Evolutionary conservation across 352 stramenopile genomes (phyloP).

Genomic region (Phytophthora tubulina): DNA sequence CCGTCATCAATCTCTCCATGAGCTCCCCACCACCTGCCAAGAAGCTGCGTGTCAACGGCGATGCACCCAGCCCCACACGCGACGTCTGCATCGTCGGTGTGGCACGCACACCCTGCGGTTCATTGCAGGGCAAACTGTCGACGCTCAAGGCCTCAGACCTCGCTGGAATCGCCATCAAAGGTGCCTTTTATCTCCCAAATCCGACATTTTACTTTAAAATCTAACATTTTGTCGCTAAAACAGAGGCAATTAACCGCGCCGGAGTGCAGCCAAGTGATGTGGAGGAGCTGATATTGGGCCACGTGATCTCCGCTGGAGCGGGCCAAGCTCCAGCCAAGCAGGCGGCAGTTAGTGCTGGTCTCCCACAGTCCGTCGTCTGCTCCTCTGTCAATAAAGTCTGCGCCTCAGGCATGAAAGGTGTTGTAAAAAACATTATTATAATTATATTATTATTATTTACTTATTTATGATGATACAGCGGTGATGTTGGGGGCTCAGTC

Average conservation of each 20-base stretch:
- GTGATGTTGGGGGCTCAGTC: constrained; percentile 85
- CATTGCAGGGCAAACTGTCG: constrained; percentile 91
- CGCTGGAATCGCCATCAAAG: constrained; percentile 86
- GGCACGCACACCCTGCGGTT: constrained; percentile 95
- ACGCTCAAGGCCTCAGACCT: constrained; percentile 91
- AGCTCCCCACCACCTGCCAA: constrained; percentile 33
- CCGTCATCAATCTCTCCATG: constrained; percentile 19
- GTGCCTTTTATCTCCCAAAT: constrained; percentile 14
- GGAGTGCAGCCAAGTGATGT: constrained; percentile 70
- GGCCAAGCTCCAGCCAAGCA: constrained; percentile 97
- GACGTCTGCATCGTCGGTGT: constrained; percentile 94
- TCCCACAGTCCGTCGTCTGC: constrained; percentile 88
- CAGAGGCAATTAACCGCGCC: constrained; percentile 58
- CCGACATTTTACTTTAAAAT: background rate
- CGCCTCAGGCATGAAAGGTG: constrained; percentile 93
- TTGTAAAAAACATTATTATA: background rate
- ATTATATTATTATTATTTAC: background rate
- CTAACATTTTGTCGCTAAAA: constrained; percentile 2
- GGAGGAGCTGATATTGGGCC: constrained; percentile 95
- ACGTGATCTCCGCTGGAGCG: constrained; percentile 94
- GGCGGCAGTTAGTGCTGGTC: constrained; percentile 74
- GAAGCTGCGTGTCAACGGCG: constrained; percentile 22
- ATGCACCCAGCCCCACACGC: constrained; percentile 16
- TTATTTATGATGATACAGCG: constrained; percentile 37
- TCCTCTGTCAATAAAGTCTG: constrained; percentile 99